Conservation (phyloP, 129 eudicot species). For the Sambucus nigra region DNA sequence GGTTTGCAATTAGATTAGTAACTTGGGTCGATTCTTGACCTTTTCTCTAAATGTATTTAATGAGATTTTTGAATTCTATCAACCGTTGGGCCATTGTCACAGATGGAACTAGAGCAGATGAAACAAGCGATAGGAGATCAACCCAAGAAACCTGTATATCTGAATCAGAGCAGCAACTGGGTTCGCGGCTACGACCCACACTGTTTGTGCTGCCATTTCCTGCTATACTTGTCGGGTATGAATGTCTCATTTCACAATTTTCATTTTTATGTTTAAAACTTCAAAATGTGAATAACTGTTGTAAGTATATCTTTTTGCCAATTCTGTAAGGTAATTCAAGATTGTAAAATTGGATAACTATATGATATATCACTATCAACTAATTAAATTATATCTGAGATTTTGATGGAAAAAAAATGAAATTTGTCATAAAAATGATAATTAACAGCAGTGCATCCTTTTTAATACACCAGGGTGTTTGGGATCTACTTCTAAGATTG, state of each 20-base stretch:
- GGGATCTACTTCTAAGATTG: no score
- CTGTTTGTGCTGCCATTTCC: conserved; percentile 81
- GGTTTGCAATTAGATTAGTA: conserved; percentile 8
- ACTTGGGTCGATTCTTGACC: no score
- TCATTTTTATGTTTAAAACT: neutral
- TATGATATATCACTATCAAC: no score
- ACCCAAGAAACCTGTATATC: conserved; percentile 34
- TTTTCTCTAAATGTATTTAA: conserved; percentile 4
- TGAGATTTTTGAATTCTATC: neutral
- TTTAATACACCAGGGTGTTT: no score
- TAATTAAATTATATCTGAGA: no score
- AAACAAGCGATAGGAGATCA: conserved; percentile 43
- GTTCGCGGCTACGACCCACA: conserved; percentile 57
- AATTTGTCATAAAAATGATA: neutral
- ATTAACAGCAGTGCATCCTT: no score
- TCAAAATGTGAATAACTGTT: neutral
- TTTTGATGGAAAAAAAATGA: no score
- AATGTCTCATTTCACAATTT: conserved; percentile 1
- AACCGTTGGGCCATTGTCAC: conserved; percentile 15
- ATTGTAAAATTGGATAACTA: no score
- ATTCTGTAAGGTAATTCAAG: no score
- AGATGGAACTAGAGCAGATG: conserved; percentile 69
- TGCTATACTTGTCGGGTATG: conserved; percentile 96
- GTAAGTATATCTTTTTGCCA: no score
- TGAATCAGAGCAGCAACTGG: conserved; percentile 78